Evolutionary conservation across 2,329 filamentous ascomycete genomes (phyloP), one percentile per base, ranked within the genome.

Genomic region (Diaporthe ilicicola): DNA sequence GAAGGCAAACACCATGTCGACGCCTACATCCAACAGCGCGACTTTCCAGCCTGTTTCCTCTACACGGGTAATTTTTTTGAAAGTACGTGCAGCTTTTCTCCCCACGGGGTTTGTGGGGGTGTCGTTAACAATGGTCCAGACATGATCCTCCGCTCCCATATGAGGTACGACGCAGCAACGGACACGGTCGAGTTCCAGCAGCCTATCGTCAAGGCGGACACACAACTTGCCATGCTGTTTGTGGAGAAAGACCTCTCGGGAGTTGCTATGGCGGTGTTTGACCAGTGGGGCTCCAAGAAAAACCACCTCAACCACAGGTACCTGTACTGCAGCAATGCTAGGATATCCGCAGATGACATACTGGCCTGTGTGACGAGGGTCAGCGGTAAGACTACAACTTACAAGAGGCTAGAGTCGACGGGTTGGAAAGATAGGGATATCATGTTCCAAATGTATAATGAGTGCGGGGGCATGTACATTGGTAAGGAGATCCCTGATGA

Each of bases 31-130:
- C 53, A 64, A 15, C 34, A 67, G 27, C 51, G 34, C 4, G 29
- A 59, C 6, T 55, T 54, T 46, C 64, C 69, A 22, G 69, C 69
- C 9, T 67, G 69, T 42, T 71, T 71, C 15, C 64, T 71, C 34
- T 71, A 71, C 34, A 71, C 69, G 5, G 69, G 69, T 8, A 71
- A 71, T 12, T 71, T 71, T 34, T 71, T 67, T n/a, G 69, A 71
- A 29, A 67, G 56, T 62, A 27, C 27, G 56, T 62, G 34, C 7
- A 34, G 6, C 19, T 19, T 15, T 10, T 48, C n/a, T 7, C 42
- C 19, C 42, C 13, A 12, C 32, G 8, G 22, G 39, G 39, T 29
- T 17, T 9, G n/a, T 17, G n/a, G 19, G 24, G n/a, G 17, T 37
- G 22, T 34, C 29, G n/a, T 48, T 10, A 9, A 62, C 27, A 10